phyloP scores from a whole-genome alignment of 176 grass and related monocot species.

The Zoysia pacifica region DNA sequence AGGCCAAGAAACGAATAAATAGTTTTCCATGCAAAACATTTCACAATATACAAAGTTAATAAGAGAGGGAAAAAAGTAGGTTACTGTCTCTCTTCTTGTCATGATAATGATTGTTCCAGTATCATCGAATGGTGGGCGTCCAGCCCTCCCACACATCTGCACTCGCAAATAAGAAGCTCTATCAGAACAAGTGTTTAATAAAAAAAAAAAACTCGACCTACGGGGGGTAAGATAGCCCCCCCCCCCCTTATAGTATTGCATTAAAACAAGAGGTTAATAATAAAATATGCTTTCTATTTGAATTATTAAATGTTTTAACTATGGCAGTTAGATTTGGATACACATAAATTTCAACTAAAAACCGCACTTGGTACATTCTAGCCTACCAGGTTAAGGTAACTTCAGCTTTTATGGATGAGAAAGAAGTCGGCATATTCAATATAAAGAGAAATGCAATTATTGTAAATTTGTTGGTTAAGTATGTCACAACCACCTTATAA shows the following conservation, averaged over 20 bases:
- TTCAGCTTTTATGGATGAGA: constrained; percentile 23
- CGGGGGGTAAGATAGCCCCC: too few relatives aligned
- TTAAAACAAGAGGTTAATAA: not conserved
- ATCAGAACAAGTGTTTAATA: constrained; percentile 15
- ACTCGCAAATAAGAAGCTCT: constrained; percentile 27
- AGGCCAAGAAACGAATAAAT: constrained; percentile 21
- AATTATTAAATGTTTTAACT: constrained; percentile 17
- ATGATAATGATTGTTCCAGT: constrained; percentile 96
- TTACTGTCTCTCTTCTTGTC: constrained; percentile 97
- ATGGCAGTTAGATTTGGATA: constrained; percentile 10
- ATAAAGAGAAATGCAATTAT: constrained; percentile 13
- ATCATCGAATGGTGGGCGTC: constrained; percentile 93
- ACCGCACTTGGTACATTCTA: constrained; percentile 19
- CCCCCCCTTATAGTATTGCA: too few relatives aligned
- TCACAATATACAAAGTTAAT: constrained; percentile 14
- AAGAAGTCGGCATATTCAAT: constrained; percentile 8
- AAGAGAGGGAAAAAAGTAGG: constrained; percentile 23
- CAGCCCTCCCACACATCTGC: constrained; percentile 98
- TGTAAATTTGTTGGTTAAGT: not conserved
- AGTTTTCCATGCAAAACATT: constrained; percentile 3
- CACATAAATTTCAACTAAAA: constrained; percentile 17
- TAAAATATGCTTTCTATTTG: constrained; percentile 29
- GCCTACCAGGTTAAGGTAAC: not conserved
- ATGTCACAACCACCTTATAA: constrained; percentile 14
- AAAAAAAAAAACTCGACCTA: not conserved